phyloP scores from a whole-genome alignment of 179 eudicot species.

The Heliamphora pulchella region DNA sequence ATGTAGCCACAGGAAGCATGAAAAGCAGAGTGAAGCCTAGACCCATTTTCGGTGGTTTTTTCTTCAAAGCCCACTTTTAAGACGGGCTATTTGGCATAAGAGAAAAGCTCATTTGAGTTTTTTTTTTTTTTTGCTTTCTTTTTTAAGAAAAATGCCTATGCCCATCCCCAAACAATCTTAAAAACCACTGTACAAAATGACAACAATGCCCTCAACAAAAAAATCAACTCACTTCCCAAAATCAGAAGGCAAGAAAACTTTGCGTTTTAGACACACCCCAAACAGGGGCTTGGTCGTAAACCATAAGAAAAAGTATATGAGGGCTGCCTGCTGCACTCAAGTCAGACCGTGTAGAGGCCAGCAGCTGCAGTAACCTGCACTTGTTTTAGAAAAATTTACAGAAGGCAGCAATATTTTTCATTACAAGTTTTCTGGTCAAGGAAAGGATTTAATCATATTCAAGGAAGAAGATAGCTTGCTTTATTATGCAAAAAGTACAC shows the following conservation, averaged over 20 bases:
- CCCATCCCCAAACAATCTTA: too few species aligned
- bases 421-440: not conserved
- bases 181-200: too few species aligned
- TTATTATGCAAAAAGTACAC: not conserved
- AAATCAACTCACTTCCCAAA: too few species aligned
- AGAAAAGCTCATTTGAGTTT: too few species aligned
- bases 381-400: not conserved
- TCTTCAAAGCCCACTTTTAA: too few species aligned
- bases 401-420: not conserved
- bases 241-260: too few species aligned
- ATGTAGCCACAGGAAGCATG: not conserved
- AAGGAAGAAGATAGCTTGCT: slow-evolving; percentile 1
- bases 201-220: too few species aligned
- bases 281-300: not conserved
- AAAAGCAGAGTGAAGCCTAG: not conserved
- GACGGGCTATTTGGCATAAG: too few species aligned
- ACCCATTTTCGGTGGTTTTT: too few species aligned
- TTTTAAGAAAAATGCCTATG: too few species aligned
- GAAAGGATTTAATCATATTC: slow-evolving; percentile 5
- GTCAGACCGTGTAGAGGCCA: not conserved
- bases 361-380: not conserved
- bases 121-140: too few species aligned
- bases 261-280: too few species aligned
- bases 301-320: not conserved
- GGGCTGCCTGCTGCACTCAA: not conserved